phyloP scores from a whole-genome alignment of 2,329 filamentous ascomycete genomes.

The Grosmannia huntii region DNA sequence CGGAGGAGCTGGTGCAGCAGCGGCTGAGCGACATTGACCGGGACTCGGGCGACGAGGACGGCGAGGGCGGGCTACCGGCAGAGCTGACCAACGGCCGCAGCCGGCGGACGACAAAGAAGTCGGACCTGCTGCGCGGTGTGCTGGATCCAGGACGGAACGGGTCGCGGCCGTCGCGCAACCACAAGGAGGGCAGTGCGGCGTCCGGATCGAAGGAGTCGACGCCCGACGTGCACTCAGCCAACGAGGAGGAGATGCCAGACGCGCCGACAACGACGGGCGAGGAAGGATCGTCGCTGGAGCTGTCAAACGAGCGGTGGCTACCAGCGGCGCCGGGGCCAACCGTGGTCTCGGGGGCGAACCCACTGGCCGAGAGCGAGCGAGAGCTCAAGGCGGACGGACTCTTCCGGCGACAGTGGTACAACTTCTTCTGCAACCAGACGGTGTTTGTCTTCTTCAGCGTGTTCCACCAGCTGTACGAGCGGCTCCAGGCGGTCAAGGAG shows the following conservation, averaged over 20 bases:
- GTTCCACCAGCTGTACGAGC: slow-evolving; percentile 80
- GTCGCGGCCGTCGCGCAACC: slow-evolving; percentile 37
- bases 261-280: slow-evolving; percentile 27
- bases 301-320: slow-evolving; percentile 52
- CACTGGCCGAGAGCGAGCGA: slow-evolving; percentile 38
- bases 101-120: slow-evolving; percentile 51
- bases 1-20: slow-evolving; percentile 55
- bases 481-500: slow-evolving; percentile 72
- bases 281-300: slow-evolving; percentile 38
- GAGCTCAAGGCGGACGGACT: slow-evolving; percentile 65
- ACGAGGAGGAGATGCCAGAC: slow-evolving; percentile 63
- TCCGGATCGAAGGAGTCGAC: slow-evolving; percentile 80
- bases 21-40: slow-evolving; percentile 56
- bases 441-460: slow-evolving; percentile 93
- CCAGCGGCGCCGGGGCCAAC: slow-evolving; percentile 45
- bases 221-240: slow-evolving; percentile 65
- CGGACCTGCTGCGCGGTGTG: slow-evolving; percentile 72
- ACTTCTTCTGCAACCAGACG: slow-evolving; percentile 81
- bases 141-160: slow-evolving; percentile 66
- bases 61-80: slow-evolving; percentile 58
- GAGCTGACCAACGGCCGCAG: slow-evolving; percentile 57
- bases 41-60: slow-evolving; percentile 62
- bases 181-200: slow-evolving; percentile 68
- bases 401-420: slow-evolving; percentile 69
- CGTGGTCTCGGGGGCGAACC: slow-evolving; percentile 41